Conservation (phyloP, 2,329 filamentous ascomycete species). For the Aspergillus persii region DNA sequence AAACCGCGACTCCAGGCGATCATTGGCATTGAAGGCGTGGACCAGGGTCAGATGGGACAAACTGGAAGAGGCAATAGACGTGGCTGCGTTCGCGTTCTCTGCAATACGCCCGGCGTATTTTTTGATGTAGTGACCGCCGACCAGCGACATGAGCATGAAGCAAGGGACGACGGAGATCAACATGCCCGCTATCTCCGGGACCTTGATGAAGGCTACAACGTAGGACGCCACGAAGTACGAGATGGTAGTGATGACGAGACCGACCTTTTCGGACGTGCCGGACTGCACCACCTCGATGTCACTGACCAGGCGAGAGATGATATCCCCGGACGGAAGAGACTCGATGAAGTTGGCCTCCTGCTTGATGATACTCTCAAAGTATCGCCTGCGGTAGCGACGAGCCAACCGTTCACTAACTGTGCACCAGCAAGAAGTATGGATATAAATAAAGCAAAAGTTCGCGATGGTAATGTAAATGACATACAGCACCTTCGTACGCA, state of each 20-base stretch:
- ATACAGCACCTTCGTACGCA: constrained; percentile 54
- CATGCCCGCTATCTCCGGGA: constrained; percentile 62
- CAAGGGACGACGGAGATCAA: constrained; percentile 62
- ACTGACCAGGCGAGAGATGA: constrained; percentile 60
- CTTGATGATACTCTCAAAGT: constrained; percentile 57
- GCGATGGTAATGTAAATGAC: constrained; percentile 64
- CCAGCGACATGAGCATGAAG: constrained; percentile 57
- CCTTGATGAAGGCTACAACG: constrained; percentile 64
- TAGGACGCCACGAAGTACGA: constrained; percentile 68
- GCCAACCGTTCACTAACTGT: constrained; percentile 63
- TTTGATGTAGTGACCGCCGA: constrained; percentile 54
- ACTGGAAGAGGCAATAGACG: constrained; percentile 61
- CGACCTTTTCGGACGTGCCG: constrained; percentile 69
- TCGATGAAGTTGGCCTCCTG: constrained; percentile 67
- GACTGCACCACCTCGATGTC: constrained; percentile 66
- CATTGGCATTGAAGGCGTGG: constrained; percentile 61
- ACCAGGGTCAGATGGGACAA: constrained; percentile 60
- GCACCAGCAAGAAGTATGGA: constrained; percentile 63
- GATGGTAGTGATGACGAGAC: constrained; percentile 59
- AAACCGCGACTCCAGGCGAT: constrained; percentile 59
- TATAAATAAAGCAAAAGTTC: constrained; percentile 63
- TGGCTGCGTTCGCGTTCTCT: constrained; percentile 55
- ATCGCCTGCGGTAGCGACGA: constrained; percentile 59
- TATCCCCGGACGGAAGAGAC: constrained; percentile 59
- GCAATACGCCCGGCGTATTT: constrained; percentile 50